Evolutionary conservation across 805 yeast genomes (phyloP).

Genomic region (Saturnispora sekii): DNA sequence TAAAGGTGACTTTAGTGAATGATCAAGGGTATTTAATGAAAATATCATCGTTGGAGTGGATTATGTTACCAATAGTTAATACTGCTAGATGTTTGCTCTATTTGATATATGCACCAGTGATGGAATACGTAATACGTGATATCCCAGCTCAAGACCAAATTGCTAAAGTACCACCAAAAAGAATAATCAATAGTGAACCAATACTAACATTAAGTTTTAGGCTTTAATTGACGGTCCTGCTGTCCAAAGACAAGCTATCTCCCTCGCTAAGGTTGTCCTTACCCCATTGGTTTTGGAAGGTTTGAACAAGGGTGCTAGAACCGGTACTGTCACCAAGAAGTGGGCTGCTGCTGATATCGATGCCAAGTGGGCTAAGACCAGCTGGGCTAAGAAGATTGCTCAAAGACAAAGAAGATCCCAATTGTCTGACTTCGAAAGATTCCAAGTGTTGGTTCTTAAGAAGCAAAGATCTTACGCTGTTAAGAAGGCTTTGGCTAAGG

Average conservation of each 20-base stretch:
- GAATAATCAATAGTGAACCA: background rate
- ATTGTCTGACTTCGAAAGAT: slow-evolving; percentile 97
- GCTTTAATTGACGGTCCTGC: slow-evolving; percentile 95
- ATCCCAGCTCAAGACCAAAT: too few species aligned
- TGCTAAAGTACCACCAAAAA: too few species aligned
- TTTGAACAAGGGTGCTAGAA: slow-evolving; percentile 92
- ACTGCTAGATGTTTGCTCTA: too few species aligned
- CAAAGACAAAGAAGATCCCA: slow-evolving; percentile 88
- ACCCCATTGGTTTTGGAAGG: slow-evolving; percentile 81
- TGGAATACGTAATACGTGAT: too few species aligned
- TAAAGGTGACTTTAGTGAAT: background rate
- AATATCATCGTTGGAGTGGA: background rate
- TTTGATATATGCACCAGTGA: too few species aligned
- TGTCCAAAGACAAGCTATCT: slow-evolving; percentile 86
- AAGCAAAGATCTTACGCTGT: slow-evolving; percentile 95
- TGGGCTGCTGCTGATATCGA: slow-evolving; percentile 87
- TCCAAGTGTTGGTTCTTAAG: slow-evolving; percentile 96
- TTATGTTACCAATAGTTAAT: too few species aligned
- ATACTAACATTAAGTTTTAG: slow-evolving; percentile 28
- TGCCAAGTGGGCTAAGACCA: slow-evolving; percentile 83
- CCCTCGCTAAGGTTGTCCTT: slow-evolving; percentile 80
- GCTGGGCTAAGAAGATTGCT: slow-evolving; percentile 98
- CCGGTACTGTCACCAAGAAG: slow-evolving; percentile 79
- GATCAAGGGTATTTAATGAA: background rate
- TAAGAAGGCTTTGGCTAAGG: slow-evolving; percentile 95